Base-by-base conservation (phyloP, 345 rosid species). In the Turnera subulata region DNA sequence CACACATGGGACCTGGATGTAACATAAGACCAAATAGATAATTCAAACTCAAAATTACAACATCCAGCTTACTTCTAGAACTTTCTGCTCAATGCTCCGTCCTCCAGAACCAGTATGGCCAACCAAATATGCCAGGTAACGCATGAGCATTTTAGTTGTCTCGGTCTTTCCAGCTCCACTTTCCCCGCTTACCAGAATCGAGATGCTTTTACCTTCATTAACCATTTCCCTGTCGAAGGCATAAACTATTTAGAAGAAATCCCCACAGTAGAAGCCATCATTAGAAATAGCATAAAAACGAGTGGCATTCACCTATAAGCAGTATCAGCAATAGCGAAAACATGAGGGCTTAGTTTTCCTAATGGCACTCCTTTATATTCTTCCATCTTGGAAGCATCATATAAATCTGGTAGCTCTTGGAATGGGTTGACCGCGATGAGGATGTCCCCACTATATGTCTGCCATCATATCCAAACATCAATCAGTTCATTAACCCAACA, bases 131-230 rank as follows among this genome's bases (percentile, higher is more conserved):
- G 98, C 98, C 66, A 91, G 90, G 76, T 91, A 91, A 29, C 81
- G 84, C 98, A 91, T 91, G 47, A 91, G 81, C 89, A 86, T 79
- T 74, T 91, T 91, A 44, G 98, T 91, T 2, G 96, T 88, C 72
- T 91, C 98, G 11, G 98, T 91, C 73, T 91, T 91, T 56, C 98
- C 98, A 20, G 98, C 89, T 46, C 96, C 95, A 71, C 98, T 91
- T 71, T 91, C 98, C 43, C 98, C 98, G 50, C 98, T 91, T 47
- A 91, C 96, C 57, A 91, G 70, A 56, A 88, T 91, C 13, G 87
- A 88, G 67, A 85, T 88, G 72, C 80, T 88, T 70, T 78, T 77
- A 56, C 84, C 76, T 62, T 88, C 95, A 35, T 81, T 82, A 17
- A 86, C 73, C 96, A 91, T 88, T 58, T 70, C 82, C 89, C 93